Evolutionary conservation across 441 rosid species (phyloP).

Genomic region (Omphalea diandra): DNA sequence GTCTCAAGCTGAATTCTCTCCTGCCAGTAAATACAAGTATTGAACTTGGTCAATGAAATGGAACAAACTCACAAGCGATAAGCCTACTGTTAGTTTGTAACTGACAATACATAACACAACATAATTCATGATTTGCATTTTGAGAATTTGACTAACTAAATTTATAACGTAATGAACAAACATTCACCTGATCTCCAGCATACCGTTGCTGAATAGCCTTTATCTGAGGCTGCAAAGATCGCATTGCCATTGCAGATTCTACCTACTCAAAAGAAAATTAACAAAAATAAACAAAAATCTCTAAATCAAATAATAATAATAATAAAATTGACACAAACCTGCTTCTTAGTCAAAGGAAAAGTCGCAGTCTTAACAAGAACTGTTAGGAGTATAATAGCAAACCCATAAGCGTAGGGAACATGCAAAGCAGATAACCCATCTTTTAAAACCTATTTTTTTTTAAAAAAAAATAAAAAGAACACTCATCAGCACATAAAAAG

Average conservation of each 20-base stretch:
- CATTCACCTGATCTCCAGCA: slow-evolving; percentile 78
- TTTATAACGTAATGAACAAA: neutral
- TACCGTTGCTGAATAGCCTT: slow-evolving; percentile 83
- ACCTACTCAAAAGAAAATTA: slow-evolving; percentile 46
- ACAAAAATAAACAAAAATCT: slow-evolving; percentile 9
- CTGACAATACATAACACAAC: neutral
- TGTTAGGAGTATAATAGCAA: slow-evolving; percentile 84
- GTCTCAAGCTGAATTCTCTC: slow-evolving; percentile 94
- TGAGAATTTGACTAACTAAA: neutral
- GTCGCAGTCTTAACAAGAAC: slow-evolving; percentile 91
- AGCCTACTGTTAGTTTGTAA: neutral
- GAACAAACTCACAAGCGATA: slow-evolving; percentile 5
- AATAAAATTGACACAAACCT: slow-evolving; percentile 45
- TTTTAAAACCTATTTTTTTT: slow-evolving; percentile 87
- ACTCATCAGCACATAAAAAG: neutral
- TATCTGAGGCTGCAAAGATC: slow-evolving; percentile 84
- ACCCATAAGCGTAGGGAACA: slow-evolving; percentile 84
- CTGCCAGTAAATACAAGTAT: slow-evolving; percentile 42
- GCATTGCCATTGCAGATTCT: slow-evolving; percentile 94
- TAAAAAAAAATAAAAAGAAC: slow-evolving; percentile 5
- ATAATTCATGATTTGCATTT: neutral
- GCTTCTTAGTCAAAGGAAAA: slow-evolving; percentile 88
- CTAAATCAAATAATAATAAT: neutral
- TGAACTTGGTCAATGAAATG: slow-evolving; percentile 5
- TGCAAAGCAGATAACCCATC: slow-evolving; percentile 77